phyloP scores from a whole-genome alignment of 75 land plant genomes.

The Azolla pinnata region DNA sequence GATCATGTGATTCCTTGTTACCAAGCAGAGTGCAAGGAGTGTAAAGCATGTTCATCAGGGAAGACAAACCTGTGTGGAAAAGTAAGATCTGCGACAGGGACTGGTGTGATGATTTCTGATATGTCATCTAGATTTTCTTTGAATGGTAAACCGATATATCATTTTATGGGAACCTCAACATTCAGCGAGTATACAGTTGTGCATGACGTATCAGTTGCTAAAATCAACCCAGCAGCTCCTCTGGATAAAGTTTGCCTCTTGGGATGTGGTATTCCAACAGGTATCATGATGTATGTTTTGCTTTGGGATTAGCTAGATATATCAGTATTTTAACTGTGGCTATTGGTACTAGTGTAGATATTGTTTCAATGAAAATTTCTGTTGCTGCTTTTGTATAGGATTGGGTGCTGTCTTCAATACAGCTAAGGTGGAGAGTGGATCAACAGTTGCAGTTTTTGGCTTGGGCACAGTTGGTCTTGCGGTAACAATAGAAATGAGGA shows the following conservation, averaged over 20 bases:
- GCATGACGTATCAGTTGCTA: conserved; percentile 33
- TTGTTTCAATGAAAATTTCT: neutral
- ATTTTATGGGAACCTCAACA: conserved; percentile 40
- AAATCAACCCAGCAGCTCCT: conserved; percentile 31
- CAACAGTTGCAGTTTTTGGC: conserved; percentile 72
- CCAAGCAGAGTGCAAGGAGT: conserved; percentile 31
- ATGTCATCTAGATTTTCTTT: conserved; percentile 17
- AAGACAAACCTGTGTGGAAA: conserved; percentile 36
- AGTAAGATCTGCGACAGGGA: conserved; percentile 28
- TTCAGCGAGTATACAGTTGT: conserved; percentile 36
- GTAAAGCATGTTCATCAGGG: conserved; percentile 26
- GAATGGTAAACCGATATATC: conserved; percentile 28
- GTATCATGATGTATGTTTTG: too few relatives aligned
- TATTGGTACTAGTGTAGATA: too few relatives aligned
- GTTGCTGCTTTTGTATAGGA: conserved; percentile 21
- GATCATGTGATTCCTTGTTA: conserved; percentile 39
- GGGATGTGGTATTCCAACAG: conserved; percentile 37
- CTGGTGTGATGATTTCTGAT: conserved; percentile 27
- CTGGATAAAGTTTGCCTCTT: conserved; percentile 31
- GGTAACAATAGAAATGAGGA: too few relatives aligned
- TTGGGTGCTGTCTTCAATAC: conserved; percentile 75
- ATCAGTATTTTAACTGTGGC: too few relatives aligned
- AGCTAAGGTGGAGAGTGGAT: conserved; percentile 54
- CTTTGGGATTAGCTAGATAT: too few relatives aligned
- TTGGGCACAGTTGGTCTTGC: conserved; percentile 86